Evolutionary conservation across 108 stramenopile genomes (phyloP), one percentile per base, ranked within the genome.

Genomic region (Poteriospumella lacustris): DNA sequence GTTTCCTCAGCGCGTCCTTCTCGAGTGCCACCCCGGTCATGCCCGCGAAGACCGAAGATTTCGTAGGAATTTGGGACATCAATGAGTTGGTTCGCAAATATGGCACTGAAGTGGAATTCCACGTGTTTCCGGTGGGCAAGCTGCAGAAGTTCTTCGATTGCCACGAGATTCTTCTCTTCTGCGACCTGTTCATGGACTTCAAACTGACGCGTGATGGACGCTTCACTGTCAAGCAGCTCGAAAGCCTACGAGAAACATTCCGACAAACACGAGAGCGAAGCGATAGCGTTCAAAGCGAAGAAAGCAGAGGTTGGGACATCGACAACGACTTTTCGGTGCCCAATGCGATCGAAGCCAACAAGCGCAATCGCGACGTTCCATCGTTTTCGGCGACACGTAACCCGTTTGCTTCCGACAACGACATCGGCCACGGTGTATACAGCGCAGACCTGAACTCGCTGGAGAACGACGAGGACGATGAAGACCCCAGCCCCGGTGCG

Each of bases 1-100:
- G 81, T 62, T 83, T 83, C 80, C 77, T 83, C 26, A 81, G 58
- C 15, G 76, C 80, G n/a, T 69, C 77, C 24, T 19, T 81, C n/a
- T 78, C 59, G 2, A 5, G 24, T 12, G 39, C 58, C 1, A 69
- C 42, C 33, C 44, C 44, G 3, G 39, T 43, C 24, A 36, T n/a
- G 36, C 5, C 69, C 42, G 42, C 39, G n/a, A 70, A 43, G 33
- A 70, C 39, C 2, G 69, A 70, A 64, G 12, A 64, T 31, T 64
- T 64, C 31, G 60, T 64, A 9, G 60, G 60, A 12, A 5, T 64
- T 9, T 64, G 3, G 3, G 60, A 64, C 24, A 64, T 64, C 29
- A 12, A 26, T 5, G 60, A 64, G 31, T 34, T 64, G 9, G 36
- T 64, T 31, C 15, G 31, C 31, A 64, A 64, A 24, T 64, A 64